Conservation (phyloP, 164 flowering plant genomes). For the Piper betle region DNA sequence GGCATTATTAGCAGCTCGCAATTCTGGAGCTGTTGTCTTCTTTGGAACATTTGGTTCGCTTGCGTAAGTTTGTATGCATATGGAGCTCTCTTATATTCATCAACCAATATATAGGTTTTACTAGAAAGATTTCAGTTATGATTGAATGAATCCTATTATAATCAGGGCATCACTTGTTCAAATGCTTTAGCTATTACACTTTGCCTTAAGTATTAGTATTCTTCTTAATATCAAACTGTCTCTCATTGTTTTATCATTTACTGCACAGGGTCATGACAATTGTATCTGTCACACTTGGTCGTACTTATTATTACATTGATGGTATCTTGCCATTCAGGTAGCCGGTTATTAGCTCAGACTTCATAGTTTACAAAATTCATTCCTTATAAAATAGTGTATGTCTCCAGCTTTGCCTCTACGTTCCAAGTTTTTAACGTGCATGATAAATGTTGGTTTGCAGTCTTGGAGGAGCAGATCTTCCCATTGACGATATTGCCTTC, state of each 20-base stretch:
- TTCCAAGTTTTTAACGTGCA: not conserved
- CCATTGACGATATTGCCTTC: slow-evolving; percentile 89
- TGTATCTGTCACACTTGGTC: slow-evolving; percentile 80
- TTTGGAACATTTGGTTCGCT: slow-evolving; percentile 93
- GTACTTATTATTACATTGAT: slow-evolving; percentile 93
- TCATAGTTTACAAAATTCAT: too few relatives aligned
- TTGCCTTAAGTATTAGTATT: too few relatives aligned
- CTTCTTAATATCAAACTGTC: not conserved
- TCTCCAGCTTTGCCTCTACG: not conserved
- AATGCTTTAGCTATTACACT: too few relatives aligned
- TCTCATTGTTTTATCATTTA: slow-evolving; percentile 1
- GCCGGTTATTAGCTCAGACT: not conserved
- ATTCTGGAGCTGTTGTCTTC: slow-evolving; percentile 68
- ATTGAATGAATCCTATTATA: too few relatives aligned
- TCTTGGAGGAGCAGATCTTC: slow-evolving; percentile 50
- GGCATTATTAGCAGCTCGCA: slow-evolving; percentile 98
- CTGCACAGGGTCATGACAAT: slow-evolving; percentile 79
- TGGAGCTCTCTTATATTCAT: not conserved
- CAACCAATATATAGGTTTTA: not conserved
- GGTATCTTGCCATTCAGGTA: slow-evolving; percentile 92
- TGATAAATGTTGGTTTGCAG: not conserved
- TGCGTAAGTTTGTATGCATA: slow-evolving; percentile 44
- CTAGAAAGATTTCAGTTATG: not conserved
- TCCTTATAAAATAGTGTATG: not conserved
- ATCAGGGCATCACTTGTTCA: too few relatives aligned